Evolutionary conservation across 2,329 filamentous ascomycete genomes (phyloP), one percentile per base, ranked within the genome.

Genomic region (Zasmidium citrigriseum): DNA sequence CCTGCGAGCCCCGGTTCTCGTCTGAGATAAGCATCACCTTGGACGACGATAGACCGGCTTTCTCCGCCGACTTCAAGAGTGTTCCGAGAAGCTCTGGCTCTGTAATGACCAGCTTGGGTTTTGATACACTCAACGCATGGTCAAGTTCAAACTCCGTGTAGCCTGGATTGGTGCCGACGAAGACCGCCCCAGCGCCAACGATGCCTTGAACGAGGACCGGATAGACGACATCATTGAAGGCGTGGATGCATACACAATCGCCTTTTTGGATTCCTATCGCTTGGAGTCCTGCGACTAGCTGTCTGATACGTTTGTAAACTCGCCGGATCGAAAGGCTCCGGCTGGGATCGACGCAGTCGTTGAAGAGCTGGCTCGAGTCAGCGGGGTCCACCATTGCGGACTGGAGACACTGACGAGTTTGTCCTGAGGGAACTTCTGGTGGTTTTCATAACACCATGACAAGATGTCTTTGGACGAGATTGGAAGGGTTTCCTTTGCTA

Each of bases 161-260:
- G n/a, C 58, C 52, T 12, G 71, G 71, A 58, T 75, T 75, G 1
- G 67, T 70, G n/a, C 72, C 73, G 1, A 68, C 64, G 50, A 66
- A 73, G 21, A 69, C 59, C 1, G 67, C 70, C 2, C 72, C 72
- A 11, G 67, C 65, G 4, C 62, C 72, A 2, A 69, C 51, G 24
- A 66, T 62, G 41, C 60, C 63, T 27, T 61, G 58, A 27, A 66
- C 52, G 14, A 68, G 38, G 20, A 68, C 61, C 2, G 64, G 63
- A 45, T 67, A 68, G 52, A 62, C 56, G 27, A 64, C 51, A 67
- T 83, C 77, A 69, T 85, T 85, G 72, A 84, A 83, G 0, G 81
- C 79, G 60, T 83, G 79, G 34, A 84, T 73, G 51, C 78, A 78
- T 16, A 84, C 78, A 55, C 77, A 80, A 60, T 84, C 81, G 21